Percentiles rank a stretch among this genome's conserved stretches.
phyloP scores from a whole-genome alignment of 2,329 filamentous ascomycete species.

The Neobulgaria alba region DNA sequence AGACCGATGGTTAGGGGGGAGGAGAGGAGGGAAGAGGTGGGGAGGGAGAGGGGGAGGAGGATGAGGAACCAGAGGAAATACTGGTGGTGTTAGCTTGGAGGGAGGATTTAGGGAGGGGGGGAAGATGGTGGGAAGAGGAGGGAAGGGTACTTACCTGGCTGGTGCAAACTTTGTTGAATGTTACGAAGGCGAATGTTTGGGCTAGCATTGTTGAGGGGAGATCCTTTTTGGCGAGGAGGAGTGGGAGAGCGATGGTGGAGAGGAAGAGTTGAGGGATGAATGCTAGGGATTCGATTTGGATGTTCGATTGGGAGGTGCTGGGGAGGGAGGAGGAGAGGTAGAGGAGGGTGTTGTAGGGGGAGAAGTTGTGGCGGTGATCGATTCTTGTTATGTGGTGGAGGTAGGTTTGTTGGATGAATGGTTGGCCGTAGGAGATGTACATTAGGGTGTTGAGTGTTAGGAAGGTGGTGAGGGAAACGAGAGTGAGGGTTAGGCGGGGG shows the following conservation, averaged over 20 bases:
- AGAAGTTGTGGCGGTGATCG: slow-evolving; percentile 98
- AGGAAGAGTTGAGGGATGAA: slow-evolving; percentile 84
- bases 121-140: not conserved
- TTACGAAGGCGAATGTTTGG: slow-evolving; percentile 94
- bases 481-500: slow-evolving; percentile 47
- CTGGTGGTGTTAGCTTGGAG: slow-evolving; percentile 36
- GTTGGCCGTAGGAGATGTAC: slow-evolving; percentile 68
- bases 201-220: slow-evolving; percentile 80
- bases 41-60: slow-evolving; percentile 85
- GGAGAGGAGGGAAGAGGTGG: slow-evolving; percentile 62
- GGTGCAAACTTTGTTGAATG: slow-evolving; percentile 98
- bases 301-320: slow-evolving; percentile 21
- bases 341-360: slow-evolving; percentile 84
- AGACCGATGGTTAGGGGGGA: slow-evolving; percentile 54
- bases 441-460: slow-evolving; percentile 65
- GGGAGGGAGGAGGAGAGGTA: slow-evolving; percentile 72
- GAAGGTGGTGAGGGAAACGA: slow-evolving; percentile 66
- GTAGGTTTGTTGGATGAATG: slow-evolving; percentile 85
- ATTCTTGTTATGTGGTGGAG: slow-evolving; percentile 87
- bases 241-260: slow-evolving; percentile 65
- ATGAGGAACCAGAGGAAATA: slow-evolving; percentile 99
- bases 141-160: slow-evolving; percentile 61
- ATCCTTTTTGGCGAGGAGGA: slow-evolving; percentile 71
- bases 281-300: slow-evolving; percentile 66
- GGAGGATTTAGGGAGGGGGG: not conserved